These are phyloP conservation scores for Punica granatum DNA, from an alignment of 345 rosid genomes.

Conservation along the genomic window DNA sequence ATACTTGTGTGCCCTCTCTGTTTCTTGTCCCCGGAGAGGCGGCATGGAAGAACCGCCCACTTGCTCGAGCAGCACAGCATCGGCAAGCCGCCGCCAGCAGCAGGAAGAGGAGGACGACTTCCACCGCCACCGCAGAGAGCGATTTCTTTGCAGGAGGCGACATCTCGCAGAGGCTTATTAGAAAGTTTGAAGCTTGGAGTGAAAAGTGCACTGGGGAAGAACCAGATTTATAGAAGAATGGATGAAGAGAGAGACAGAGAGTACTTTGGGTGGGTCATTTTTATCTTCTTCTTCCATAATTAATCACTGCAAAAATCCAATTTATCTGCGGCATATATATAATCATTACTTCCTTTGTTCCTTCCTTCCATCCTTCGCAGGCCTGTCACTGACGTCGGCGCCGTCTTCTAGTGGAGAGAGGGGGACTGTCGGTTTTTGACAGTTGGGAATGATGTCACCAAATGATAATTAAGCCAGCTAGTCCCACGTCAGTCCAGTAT, in stretches of 20 bases:
- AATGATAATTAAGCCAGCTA: too few species aligned
- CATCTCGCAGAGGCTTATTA: too few species aligned
- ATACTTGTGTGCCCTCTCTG: too few species aligned
- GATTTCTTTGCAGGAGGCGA: background rate
- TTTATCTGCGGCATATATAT: too few species aligned
- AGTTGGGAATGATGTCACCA: too few species aligned
- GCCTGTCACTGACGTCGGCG: background rate
- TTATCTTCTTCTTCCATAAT: too few species aligned
- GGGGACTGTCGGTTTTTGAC: background rate
- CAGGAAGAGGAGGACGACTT: background rate
- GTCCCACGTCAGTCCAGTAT: too few species aligned
- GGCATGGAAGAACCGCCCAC: background rate
- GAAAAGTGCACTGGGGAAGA: background rate
- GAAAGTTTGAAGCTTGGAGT: background rate
- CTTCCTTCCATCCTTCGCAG: too few species aligned
- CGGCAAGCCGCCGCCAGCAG: background rate
- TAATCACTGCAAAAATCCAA: background rate
- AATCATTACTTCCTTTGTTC: background rate
- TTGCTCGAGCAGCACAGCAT: background rate
- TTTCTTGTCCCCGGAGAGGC: constrained; percentile 3
- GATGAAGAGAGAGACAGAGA: too few species aligned
- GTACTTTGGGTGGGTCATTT: too few species aligned
- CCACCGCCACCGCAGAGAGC: background rate
- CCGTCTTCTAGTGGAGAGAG: background rate
- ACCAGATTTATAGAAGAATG: background rate